Evolutionary conservation across 495 filamentous ascomycete genomes (phyloP).

Genomic region (Penicillium pulvis): DNA sequence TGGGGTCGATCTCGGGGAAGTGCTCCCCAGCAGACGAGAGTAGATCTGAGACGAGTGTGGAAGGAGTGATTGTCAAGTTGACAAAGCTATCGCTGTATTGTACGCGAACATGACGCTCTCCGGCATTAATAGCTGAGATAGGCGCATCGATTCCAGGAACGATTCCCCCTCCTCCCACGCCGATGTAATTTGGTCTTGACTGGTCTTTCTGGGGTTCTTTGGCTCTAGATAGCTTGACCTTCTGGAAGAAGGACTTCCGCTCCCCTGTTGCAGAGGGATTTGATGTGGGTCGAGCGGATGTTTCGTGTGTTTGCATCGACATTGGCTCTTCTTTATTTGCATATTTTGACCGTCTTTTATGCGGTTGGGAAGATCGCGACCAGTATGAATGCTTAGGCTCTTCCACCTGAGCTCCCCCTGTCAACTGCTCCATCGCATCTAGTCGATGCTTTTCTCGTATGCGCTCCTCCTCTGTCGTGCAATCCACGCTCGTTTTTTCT

Average conservation of each 20-base stretch:
- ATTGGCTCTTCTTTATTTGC: slow-evolving; percentile 1
- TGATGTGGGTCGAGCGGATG: not conserved
- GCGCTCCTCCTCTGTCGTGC: slow-evolving; percentile 36
- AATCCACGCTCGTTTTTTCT: slow-evolving; percentile 15
- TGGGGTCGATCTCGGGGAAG: slow-evolving; percentile 60
- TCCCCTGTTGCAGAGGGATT: not conserved
- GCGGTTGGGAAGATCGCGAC: slow-evolving; percentile 14
- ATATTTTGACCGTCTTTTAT: slow-evolving; percentile 14
- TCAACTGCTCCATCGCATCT: slow-evolving; percentile 42
- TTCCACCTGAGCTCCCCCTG: slow-evolving; percentile 26
- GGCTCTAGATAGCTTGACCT: slow-evolving; percentile 25
- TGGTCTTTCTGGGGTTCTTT: slow-evolving; percentile 21
- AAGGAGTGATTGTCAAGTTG: slow-evolving; percentile 65
- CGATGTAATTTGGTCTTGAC: slow-evolving; percentile 27
- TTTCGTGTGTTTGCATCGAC: not conserved
- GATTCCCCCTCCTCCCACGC: slow-evolving; percentile 45
- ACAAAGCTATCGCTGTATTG: slow-evolving; percentile 64
- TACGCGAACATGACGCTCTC: slow-evolving; percentile 71
- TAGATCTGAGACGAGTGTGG: slow-evolving; percentile 75
- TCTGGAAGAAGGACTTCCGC: slow-evolving; percentile 31
- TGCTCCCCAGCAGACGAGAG: slow-evolving; percentile 58
- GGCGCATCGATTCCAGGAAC: slow-evolving; percentile 77
- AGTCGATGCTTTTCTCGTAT: slow-evolving; percentile 44
- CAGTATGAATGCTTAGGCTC: slow-evolving; percentile 11
- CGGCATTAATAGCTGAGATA: slow-evolving; percentile 80